Evolutionary conservation across 306 rosid genomes (phyloP).

Genomic region (Inga oerstediana): DNA sequence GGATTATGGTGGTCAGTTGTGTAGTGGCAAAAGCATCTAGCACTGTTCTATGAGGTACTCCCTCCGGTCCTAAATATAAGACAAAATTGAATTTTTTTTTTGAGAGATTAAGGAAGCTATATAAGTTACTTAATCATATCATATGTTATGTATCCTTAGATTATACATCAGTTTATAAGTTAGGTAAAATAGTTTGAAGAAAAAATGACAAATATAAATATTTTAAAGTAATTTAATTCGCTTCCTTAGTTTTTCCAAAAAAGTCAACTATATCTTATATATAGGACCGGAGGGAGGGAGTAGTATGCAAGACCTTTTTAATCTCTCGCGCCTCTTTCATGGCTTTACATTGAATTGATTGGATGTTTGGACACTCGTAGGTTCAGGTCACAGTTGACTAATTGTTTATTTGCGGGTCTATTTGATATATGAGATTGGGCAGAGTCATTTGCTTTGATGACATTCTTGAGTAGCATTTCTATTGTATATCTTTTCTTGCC

Average conservation of each 20-base stretch:
- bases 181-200: too few species aligned
- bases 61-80: too few species aligned
- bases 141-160: too few species aligned
- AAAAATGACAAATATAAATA: too few species aligned
- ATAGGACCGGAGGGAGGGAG: too few species aligned
- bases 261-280: too few species aligned
- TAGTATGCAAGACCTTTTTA: background rate
- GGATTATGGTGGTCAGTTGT: background rate
- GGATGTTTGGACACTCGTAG: slow-evolving; percentile 19
- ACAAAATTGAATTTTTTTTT: too few species aligned
- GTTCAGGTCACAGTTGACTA: background rate
- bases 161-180: too few species aligned
- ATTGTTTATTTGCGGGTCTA: slow-evolving; percentile 4
- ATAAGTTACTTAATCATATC: too few species aligned
- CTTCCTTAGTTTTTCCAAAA: too few species aligned
- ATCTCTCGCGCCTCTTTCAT: slow-evolving; percentile 14
- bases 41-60: background rate
- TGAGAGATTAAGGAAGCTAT: too few species aligned
- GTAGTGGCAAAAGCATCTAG: background rate
- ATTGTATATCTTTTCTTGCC: background rate
- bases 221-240: too few species aligned
- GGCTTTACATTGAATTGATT: slow-evolving; percentile 5
- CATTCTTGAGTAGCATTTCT: background rate
- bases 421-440: background rate
- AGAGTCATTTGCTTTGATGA: slow-evolving; percentile 1